These are phyloP conservation scores for Linnemannia elongata DNA, from an alignment of 192 early-diverging fungal species.

Conservation along the genomic window DNA sequence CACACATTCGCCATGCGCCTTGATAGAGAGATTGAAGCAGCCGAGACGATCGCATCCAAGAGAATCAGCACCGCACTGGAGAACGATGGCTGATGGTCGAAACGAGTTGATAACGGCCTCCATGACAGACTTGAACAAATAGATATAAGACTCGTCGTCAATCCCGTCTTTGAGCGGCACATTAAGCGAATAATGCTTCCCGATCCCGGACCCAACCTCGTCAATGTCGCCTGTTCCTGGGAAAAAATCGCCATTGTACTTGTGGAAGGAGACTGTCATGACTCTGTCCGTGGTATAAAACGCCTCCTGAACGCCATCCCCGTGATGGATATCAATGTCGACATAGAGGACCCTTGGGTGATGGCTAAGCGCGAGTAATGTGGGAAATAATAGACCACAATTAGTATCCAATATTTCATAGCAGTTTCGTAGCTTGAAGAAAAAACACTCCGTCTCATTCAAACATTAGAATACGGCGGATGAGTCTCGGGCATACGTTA, in stretches of 20 bases:
- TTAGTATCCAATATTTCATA: background rate
- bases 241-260: slow-evolving; percentile 93
- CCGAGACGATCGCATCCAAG: slow-evolving; percentile 68
- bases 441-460: background rate
- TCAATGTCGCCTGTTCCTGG: slow-evolving; percentile 89
- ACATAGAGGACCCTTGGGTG: slow-evolving; percentile 93
- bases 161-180: slow-evolving; percentile 91
- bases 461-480: background rate
- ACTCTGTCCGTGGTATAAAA: slow-evolving; percentile 93
- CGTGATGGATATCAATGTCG: slow-evolving; percentile 98
- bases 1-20: slow-evolving; percentile 84
- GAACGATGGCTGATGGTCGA: slow-evolving; percentile 86
- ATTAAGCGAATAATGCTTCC: slow-evolving; percentile 90
- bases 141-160: slow-evolving; percentile 86
- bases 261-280: slow-evolving; percentile 98
- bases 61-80: slow-evolving; percentile 90
- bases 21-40: slow-evolving; percentile 67
- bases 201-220: slow-evolving; percentile 83
- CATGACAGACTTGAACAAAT: slow-evolving; percentile 83
- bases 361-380: slow-evolving; percentile 53
- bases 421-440: background rate
- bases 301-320: slow-evolving; percentile 98
- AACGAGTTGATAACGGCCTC: slow-evolving; percentile 77
- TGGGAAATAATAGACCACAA: background rate
- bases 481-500: slow-evolving; percentile 62